Evolutionary conservation across 2,329 filamentous ascomycete genomes (phyloP), one percentile per base, ranked within the genome.

Genomic region (Neofusicoccum ribis): DNA sequence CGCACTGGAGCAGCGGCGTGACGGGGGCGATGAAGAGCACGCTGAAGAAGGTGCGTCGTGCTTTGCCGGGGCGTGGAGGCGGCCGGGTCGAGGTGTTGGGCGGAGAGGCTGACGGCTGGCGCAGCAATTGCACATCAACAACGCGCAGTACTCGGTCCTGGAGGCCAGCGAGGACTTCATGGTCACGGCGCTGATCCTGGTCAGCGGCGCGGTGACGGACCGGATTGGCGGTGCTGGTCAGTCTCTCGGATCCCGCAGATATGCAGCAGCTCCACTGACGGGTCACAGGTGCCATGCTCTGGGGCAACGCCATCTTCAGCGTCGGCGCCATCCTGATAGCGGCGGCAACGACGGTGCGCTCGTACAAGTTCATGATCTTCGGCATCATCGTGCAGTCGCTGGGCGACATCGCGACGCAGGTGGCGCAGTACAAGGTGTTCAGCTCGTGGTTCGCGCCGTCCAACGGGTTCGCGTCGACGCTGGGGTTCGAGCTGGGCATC

Each of bases 341-440:
- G 5, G 84, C 83, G 0, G 85, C 86, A 0, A 82, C 86, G 0
- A 83, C 82, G 1, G 78, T 84, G 2, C 83, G 85, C 5, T 84
- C 79, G 37, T 89, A 84, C 73, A 81, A 81, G 17, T 85, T 88
- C 71, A 88, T 89, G 86, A 82, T 89, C 43, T 81, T 79, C 15
- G 86, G 85, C 1, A 75, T 82, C 41, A 77, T 89, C 1, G 74
- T 89, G 12, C 79, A 84, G 34, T 82, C 86, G 0, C 73, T 89
- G 0, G 86, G 86, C n/a, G 86, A 88, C 67, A 86, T 88, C 20
- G 84, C 86, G 0, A 89, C 87, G 0, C 86, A 89, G 68, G 81
- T 88, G 36, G 87, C 87, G 0, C 86, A 88, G 71, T 89, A 88
- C 72, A 87, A 88, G 67, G 83, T 89, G 67, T 89, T 89, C 69